Evolutionary conservation across 2,329 filamentous ascomycete species (phyloP), one percentile per base, ranked within the genome.

Genomic region (Penicillium sp.): DNA sequence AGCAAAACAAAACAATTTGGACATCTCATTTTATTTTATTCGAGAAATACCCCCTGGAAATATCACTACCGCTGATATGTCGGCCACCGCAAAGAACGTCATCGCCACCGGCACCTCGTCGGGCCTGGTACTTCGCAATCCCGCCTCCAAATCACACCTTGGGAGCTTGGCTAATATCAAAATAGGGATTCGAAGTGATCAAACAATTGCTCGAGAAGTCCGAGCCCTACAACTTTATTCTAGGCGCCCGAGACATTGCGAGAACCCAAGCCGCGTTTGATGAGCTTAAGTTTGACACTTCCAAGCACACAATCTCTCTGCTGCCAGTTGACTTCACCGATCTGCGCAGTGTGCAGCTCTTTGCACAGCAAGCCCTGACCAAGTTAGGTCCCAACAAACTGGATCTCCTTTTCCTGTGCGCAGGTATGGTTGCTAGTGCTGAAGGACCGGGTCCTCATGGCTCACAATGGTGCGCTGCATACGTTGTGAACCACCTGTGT

Each of bases 401-500:
- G 8, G 56, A 62, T 27, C 51, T 52, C 30, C 34, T 65, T 2
- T 65, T 62, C 48, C 48, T 65, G 1, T 36, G 47, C 21, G 62
- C 62, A 3, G 62, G 61, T 18, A 52, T 46, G 4, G n/a, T 55
- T 5, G 51, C 56, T 15, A 40, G 29, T 12, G 61, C 53, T 3
- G 54, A 54, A 7, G 58, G 60, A 3, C 60, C 60, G 0, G 56
- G 60, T 12, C 61, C 62, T 18, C 30, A 60, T 46, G 61, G 62
- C 8, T 65, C 62, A n/a, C 49, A 58, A 27, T 65, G 62, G 62
- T 63, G 61, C 24, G 49, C 54, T 20, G 47, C 54, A 1, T 63
- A 56, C 26, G 37, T 65, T 4, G 61, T 64, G 5, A 65, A 65
- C 41, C 61, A 65, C 41, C 45, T 65, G 2, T 40, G 62, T 65